Evolutionary conservation across 2,329 filamentous ascomycete genomes (phyloP).

Genomic region (Triangularia setosa): DNA sequence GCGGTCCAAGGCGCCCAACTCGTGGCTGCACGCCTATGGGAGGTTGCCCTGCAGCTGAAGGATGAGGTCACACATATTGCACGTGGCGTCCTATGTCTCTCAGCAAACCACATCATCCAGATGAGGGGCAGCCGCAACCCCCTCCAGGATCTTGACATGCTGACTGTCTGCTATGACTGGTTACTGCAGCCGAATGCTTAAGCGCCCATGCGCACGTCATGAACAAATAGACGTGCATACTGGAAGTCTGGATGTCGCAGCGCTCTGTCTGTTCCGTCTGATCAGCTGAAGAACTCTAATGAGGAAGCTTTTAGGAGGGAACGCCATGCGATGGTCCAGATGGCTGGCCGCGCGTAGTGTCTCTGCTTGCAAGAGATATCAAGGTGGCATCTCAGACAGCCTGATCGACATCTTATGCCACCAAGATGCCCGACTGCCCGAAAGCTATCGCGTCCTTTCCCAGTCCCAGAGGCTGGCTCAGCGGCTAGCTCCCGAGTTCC

Average conservation of each 20-base stretch:
- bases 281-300: too few species aligned
- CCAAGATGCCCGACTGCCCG: constrained; percentile 1
- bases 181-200: constrained; percentile 6
- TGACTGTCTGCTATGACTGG: constrained; percentile 5
- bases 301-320: too few species aligned
- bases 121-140: neutral
- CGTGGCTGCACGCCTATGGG: neutral
- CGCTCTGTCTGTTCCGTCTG: neutral
- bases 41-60: neutral
- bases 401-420: neutral
- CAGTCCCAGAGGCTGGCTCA: neutral
- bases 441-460: neutral
- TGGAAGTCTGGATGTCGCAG: neutral
- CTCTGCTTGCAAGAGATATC: neutral
- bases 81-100: neutral
- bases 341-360: neutral
- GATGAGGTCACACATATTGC: neutral
- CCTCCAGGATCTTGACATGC: neutral
- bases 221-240: constrained; percentile 10
- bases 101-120: neutral
- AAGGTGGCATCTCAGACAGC: neutral
- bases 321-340: neutral
- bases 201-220: constrained; percentile 20
- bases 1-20: too few species aligned
- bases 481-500: neutral